A percentile compares a stretch with the other conserved stretches of the same genome.
Conservation (phyloP, 2,329 filamentous ascomycete genomes). For the Talaromyces sp. region DNA sequence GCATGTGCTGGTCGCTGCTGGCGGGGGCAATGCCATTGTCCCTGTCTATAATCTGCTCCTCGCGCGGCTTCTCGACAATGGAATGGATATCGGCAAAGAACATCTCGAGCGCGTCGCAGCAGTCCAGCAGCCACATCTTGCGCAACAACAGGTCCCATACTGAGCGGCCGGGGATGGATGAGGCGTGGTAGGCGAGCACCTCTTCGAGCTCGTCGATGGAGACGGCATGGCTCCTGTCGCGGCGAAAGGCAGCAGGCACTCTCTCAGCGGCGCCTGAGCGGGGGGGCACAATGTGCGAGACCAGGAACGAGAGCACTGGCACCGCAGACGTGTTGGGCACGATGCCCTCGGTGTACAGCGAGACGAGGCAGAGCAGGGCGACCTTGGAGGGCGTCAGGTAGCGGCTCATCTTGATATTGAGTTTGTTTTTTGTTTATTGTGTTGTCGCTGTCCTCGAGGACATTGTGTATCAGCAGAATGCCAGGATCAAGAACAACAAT, state of each 20-base stretch:
- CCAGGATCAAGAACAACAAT: background rate
- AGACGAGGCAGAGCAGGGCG: slow-evolving; percentile 72
- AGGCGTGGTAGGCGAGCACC: slow-evolving; percentile 41
- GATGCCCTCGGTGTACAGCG: slow-evolving; percentile 71
- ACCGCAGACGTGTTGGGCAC: slow-evolving; percentile 68
- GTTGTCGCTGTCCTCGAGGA: background rate
- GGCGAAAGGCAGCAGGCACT: slow-evolving; percentile 18
- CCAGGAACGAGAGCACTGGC: slow-evolving; percentile 72
- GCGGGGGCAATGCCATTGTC: slow-evolving; percentile 51
- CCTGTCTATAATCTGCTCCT: slow-evolving; percentile 54
- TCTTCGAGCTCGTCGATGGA: slow-evolving; percentile 46
- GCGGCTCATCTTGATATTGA: slow-evolving; percentile 59
- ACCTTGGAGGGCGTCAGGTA: slow-evolving; percentile 89
- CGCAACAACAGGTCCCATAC: slow-evolving; percentile 83
- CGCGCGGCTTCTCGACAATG: slow-evolving; percentile 59
- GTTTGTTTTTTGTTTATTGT: background rate
- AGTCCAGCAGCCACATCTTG: slow-evolving; percentile 78
- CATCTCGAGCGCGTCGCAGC: slow-evolving; percentile 70
- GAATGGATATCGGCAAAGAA: slow-evolving; percentile 63
- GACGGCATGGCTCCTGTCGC: slow-evolving; percentile 28
- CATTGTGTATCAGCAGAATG: background rate
- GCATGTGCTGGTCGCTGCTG: slow-evolving; percentile 45
- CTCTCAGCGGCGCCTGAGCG: slow-evolving; percentile 23
- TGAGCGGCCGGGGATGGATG: slow-evolving; percentile 65
- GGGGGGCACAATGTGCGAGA: slow-evolving; percentile 59